Percentiles rank a stretch among this genome's conserved stretches.
phyloP scores from a whole-genome alignment of 2,329 filamentous ascomycete genomes.

The Sporothrix sp. region DNA sequence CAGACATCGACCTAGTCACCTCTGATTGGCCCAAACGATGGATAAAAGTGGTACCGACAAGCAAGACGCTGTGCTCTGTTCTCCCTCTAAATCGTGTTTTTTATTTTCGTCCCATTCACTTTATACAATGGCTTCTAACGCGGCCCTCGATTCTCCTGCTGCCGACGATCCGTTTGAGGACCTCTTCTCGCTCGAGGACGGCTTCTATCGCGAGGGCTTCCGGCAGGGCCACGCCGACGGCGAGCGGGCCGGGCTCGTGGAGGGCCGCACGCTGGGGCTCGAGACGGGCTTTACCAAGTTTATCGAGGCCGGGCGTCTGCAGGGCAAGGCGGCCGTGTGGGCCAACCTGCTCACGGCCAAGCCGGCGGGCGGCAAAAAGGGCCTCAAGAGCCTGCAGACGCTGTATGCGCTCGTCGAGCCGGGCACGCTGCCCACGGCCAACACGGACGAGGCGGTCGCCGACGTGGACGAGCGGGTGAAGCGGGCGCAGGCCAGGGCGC shows the following conservation, averaged over 20 bases:
- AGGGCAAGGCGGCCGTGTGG: slow-evolving; percentile 78
- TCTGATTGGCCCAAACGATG: no score
- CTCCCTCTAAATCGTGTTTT: no score
- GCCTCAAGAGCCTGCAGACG: slow-evolving; percentile 61
- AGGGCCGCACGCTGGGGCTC: slow-evolving; percentile 83
- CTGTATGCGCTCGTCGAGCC: slow-evolving; percentile 73
- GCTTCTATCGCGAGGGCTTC: slow-evolving; percentile 78
- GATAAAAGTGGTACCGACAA: no score
- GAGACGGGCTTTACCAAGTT: slow-evolving; percentile 95
- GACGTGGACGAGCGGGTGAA: slow-evolving; percentile 87
- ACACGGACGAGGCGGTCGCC: slow-evolving; percentile 79
- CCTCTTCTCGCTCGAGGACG: slow-evolving; percentile 50
- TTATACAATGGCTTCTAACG: no score
- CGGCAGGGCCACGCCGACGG: slow-evolving; percentile 66
- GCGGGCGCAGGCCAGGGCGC: slow-evolving; percentile 71
- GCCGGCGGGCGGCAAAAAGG: slow-evolving; percentile 18
- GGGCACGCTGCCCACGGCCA: slow-evolving; percentile 65
- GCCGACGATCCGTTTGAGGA: slow-evolving; percentile 45
- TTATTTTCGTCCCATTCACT: no score
- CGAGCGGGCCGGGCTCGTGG: slow-evolving; percentile 64
- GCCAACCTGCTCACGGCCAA: slow-evolving; percentile 48
- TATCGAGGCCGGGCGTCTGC: slow-evolving; percentile 64
- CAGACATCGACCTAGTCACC: no score
- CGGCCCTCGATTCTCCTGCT: no score
- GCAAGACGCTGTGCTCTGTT: no score